Conservation (phyloP, 2,329 filamentous ascomycete species). For the Botryotinia globosa region DNA sequence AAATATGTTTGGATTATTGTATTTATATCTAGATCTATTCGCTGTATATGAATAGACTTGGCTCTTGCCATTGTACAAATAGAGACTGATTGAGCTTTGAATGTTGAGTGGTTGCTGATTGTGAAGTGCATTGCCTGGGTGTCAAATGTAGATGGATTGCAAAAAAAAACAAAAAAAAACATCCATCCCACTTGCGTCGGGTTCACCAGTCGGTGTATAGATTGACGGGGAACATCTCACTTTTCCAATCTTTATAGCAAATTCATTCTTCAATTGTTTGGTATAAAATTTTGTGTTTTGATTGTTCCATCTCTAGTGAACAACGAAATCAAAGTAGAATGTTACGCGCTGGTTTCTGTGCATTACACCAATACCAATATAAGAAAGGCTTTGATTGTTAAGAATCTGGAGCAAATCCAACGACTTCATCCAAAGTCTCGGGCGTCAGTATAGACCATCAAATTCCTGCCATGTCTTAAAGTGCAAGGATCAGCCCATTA, state of each 20-base stretch:
- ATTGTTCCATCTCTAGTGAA: too few relatives aligned
- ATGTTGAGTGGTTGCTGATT: background rate
- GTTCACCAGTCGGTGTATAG: background rate
- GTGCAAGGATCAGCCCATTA: too few relatives aligned
- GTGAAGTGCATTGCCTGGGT: background rate
- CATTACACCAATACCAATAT: background rate
- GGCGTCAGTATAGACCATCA: background rate
- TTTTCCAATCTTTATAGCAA: too few relatives aligned
- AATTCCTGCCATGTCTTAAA: background rate
- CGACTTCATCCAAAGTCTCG: too few relatives aligned
- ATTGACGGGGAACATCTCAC: too few relatives aligned
- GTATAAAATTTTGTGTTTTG: too few relatives aligned
- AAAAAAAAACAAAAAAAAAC: too few relatives aligned
- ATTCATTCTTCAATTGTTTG: too few relatives aligned
- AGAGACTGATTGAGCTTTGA: background rate
- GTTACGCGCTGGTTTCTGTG: background rate
- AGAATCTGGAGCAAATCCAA: background rate
- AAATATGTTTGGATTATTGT: conserved; percentile 9
- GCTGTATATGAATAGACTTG: background rate
- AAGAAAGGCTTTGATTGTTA: background rate
- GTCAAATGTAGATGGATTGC: background rate
- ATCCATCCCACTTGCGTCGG: background rate
- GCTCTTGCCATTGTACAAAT: background rate
- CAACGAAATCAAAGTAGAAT: too few relatives aligned
- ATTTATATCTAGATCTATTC: conserved; percentile 6